phyloP scores from a whole-genome alignment of 345 rosid species.

The Noccaea caerulescens region DNA sequence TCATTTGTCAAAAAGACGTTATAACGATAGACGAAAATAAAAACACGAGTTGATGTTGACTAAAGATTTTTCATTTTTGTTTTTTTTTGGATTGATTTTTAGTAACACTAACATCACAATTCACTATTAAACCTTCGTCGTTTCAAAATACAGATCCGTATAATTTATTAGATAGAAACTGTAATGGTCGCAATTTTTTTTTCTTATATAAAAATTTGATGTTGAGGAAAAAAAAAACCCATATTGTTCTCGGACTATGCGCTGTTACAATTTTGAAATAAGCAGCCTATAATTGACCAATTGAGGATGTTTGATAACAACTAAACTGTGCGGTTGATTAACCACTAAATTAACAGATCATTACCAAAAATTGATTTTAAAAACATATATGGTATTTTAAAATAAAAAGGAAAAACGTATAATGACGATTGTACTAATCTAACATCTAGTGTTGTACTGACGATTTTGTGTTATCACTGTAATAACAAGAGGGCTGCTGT shows the following conservation, averaged over 20 bases:
- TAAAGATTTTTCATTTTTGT: slow-evolving; percentile 28
- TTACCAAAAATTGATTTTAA: too few species aligned
- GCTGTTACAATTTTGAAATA: slow-evolving; percentile 15
- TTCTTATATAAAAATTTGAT: background rate
- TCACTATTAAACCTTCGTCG: background rate
- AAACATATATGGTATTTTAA: background rate
- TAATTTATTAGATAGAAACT: background rate
- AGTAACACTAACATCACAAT: background rate
- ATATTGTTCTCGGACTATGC: slow-evolving; percentile 26
- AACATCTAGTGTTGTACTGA: background rate
- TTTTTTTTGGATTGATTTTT: background rate
- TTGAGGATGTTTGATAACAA: background rate
- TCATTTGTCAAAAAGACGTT: slow-evolving; percentile 43
- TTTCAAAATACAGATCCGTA: background rate
- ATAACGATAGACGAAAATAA: slow-evolving; percentile 16
- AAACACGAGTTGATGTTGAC: slow-evolving; percentile 34
- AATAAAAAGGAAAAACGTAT: background rate
- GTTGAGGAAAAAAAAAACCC: background rate
- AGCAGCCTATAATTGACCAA: slow-evolving; percentile 16
- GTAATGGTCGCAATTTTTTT: background rate
- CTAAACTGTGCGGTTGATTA: background rate
- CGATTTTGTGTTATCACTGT: background rate
- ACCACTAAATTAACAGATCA: background rate
- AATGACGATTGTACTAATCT: background rate
- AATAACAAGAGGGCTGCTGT: background rate